Evolutionary conservation across 805 yeast species (phyloP).

Genomic region (Ogataea zsoltii): DNA sequence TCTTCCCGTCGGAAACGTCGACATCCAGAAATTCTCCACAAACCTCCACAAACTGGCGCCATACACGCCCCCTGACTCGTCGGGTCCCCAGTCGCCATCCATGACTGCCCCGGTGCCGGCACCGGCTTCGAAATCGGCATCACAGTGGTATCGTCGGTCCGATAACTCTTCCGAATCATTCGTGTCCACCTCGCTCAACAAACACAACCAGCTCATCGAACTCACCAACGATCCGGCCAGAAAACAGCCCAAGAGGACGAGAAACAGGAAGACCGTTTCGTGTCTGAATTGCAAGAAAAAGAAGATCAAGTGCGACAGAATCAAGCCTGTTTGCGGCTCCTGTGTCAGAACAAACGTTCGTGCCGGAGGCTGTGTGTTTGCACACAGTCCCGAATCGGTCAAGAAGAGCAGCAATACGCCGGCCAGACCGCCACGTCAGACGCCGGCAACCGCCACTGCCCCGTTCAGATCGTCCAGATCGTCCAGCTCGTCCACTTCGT

Average conservation of each 20-base stretch:
- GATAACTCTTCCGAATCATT: conserved; percentile 5
- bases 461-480: no score
- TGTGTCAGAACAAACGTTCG: conserved; percentile 28
- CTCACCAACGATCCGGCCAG: conserved; percentile 15
- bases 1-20: no score
- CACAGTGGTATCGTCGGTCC: no score
- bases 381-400: background rate
- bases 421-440: background rate
- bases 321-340: conserved; percentile 36
- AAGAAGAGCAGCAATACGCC: background rate
- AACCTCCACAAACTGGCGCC: background rate
- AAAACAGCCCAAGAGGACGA: conserved; percentile 30
- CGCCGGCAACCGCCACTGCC: no score
- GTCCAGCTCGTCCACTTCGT: background rate
- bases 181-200: conserved; percentile 20
- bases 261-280: conserved; percentile 49
- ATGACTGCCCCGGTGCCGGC: background rate
- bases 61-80: background rate
- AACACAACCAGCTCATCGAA: conserved; percentile 19
- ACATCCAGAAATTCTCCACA: no score
- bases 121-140: background rate
- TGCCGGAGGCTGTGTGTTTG: conserved; percentile 27
- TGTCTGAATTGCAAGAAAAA: conserved; percentile 45
- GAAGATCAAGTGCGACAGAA: conserved; percentile 46
- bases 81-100: background rate